These are phyloP conservation scores for Termitomyces sp. DNA, from an alignment of 1,284 basidiomycete genomes.

Conservation along the genomic window DNA sequence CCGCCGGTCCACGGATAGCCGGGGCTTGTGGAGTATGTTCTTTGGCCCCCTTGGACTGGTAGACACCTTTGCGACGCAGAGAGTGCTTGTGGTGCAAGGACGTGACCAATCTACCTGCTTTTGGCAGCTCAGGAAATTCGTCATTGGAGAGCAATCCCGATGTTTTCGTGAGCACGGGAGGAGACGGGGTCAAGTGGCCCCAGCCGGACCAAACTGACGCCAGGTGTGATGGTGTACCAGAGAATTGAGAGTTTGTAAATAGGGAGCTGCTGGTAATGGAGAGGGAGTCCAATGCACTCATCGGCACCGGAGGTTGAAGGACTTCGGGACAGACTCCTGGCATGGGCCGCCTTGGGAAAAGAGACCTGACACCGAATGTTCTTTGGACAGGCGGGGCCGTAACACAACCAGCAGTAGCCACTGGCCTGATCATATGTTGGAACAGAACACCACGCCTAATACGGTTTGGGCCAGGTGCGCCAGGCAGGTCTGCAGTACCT, in stretches of 20 bases:
- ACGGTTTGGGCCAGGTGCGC: constrained; percentile 16
- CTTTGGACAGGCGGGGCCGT: neutral
- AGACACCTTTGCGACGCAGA: neutral
- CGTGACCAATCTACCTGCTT: no score
- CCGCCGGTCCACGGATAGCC: neutral
- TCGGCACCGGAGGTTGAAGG: neutral
- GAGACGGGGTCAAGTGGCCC: no score
- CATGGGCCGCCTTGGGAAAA: neutral
- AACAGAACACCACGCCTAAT: neutral
- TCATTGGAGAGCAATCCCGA: neutral
- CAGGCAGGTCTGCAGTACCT: constrained; percentile 22
- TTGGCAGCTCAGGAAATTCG: neutral
- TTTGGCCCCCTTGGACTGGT: neutral
- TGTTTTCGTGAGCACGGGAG: neutral
- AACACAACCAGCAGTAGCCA: neutral
- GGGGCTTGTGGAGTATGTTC: neutral
- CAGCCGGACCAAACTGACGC: neutral
- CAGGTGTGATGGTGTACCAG: neutral
- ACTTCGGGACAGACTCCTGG: neutral
- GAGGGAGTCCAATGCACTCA: neutral
- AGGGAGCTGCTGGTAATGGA: neutral
- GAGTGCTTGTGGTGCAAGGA: neutral
- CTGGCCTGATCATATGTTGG: neutral
- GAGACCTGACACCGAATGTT: neutral
- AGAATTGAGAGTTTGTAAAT: neutral